Evolutionary conservation across 2,329 filamentous ascomycete genomes (phyloP).

Genomic region (Pseudogymnoascus sp.): DNA sequence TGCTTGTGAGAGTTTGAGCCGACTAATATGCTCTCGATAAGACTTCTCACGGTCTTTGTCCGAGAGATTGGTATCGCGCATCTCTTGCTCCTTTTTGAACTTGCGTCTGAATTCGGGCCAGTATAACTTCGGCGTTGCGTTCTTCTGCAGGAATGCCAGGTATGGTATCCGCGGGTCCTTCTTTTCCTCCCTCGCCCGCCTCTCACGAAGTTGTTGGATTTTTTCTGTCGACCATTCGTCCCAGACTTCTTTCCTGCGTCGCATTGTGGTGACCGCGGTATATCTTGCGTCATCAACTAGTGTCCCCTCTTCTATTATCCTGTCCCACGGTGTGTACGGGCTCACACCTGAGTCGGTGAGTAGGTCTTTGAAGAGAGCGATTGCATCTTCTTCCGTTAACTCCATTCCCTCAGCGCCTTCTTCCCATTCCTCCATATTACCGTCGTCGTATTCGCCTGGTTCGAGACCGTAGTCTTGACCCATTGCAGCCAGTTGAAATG

Average conservation of each 20-base stretch:
- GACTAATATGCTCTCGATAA: conserved; percentile 66
- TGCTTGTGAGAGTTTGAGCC: conserved; percentile 57
- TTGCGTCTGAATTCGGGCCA: conserved; percentile 97
- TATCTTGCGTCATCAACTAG: conserved; percentile 84
- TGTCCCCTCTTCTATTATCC: conserved; percentile 70
- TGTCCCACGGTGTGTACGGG: conserved; percentile 89
- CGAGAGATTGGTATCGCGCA: conserved; percentile 64
- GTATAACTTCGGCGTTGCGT: conserved; percentile 85
- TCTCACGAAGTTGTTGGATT: conserved; percentile 64
- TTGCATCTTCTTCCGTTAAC: conserved; percentile 68
- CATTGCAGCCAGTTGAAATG: conserved; percentile 84
- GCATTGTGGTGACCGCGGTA: conserved; percentile 73
- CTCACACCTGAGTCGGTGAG: conserved; percentile 75
- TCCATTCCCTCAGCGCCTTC: conserved; percentile 64
- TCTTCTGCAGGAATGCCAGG: conserved; percentile 68
- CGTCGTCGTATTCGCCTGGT: conserved; percentile 67
- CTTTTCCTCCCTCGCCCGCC: conserved; percentile 68
- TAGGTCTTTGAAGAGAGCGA: conserved; percentile 73
- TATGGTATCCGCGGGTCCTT: conserved; percentile 78
- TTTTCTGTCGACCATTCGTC: conserved; percentile 74
- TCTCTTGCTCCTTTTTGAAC: conserved; percentile 69
- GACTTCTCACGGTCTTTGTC: conserved; percentile 75
- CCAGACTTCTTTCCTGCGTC: conserved; percentile 72
- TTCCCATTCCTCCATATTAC: conserved; percentile 52
- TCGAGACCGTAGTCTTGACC: conserved; percentile 75